phyloP scores from a whole-genome alignment of 306 rosid species.

The Begonia masoniana region DNA sequence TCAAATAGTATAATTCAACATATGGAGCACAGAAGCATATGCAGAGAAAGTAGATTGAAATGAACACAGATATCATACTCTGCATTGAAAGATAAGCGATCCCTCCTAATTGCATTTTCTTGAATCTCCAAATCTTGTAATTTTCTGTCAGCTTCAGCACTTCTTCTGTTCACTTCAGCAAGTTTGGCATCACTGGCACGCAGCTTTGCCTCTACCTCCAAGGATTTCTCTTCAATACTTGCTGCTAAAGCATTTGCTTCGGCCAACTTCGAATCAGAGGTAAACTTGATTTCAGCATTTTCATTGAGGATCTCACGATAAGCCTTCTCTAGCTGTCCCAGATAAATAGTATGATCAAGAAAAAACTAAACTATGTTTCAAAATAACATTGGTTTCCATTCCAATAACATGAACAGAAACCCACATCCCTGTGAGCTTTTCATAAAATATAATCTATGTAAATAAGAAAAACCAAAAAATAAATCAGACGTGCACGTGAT shows the following conservation, averaged over 20 bases:
- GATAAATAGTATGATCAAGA: too few species aligned
- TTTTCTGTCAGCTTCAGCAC: conserved; percentile 69
- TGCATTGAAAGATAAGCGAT: conserved; percentile 49
- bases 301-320: conserved; percentile 80
- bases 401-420: too few species aligned
- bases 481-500: too few species aligned
- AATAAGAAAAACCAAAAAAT: too few species aligned
- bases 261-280: conserved; percentile 75
- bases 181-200: conserved; percentile 85
- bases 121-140: conserved; percentile 62
- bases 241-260: too few species aligned
- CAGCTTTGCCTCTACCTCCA: conserved; percentile 76
- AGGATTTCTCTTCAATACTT: conserved; percentile 76
- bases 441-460: too few species aligned
- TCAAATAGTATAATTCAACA: neutral
- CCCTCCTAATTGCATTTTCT: conserved; percentile 56
- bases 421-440: too few species aligned
- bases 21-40: too few species aligned
- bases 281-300: conserved; percentile 75
- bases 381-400: too few species aligned
- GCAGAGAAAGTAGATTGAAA: too few species aligned
- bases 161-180: conserved; percentile 79
- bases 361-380: too few species aligned
- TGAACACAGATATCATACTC: conserved; percentile 36
- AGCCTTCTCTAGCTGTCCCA: conserved; percentile 95